Evolutionary conservation across 148 eudicot genomes (phyloP), one percentile per base, ranked within the genome.

Genomic region (Spergularia marina): DNA sequence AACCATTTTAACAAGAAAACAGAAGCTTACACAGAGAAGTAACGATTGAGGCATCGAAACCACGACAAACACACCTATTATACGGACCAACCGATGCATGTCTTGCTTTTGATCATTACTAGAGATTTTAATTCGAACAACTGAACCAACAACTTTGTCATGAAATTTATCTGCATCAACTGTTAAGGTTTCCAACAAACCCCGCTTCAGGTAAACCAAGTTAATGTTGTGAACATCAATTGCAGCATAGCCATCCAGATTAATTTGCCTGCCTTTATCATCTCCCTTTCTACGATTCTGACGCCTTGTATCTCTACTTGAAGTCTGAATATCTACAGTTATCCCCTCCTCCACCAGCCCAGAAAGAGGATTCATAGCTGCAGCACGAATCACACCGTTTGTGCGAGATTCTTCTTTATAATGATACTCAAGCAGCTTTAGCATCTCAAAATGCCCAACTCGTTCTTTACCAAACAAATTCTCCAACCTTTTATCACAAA

Each of bases 381-480:
- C 91, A 80, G 85, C 88, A 52, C 79, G 89, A 70, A 84, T 79
- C 68, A 77, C 71, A 30, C 79, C 75, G 79, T 81, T 84, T 75
- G 87, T 84, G 70, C 80, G 84, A 55, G 77, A 72, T 75, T 87
- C 96, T 69, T 91, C 96, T 79, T 85, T 87, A 56, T 85, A 78
- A n/a, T 84, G 86, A 83, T 73, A 85, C 55, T 92, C 97, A 49
- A 94, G 91, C 83, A 94, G 89, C 86, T 91, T 91, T 39, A 92
- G 84, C 98, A 94, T 91, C 83, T 94, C 98, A 84, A 90, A 83
- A 72, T 90, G 96, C 78, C 90, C 97, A 54, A 92, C 97, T 49
- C 94, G 87, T 14, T 86, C 83, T 82, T 88, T 94, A 55, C 88
- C 87, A 70, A 96, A 91, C 74, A 96, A 82, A 84, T 15, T 85